These are phyloP conservation scores for Ajuga chamaepitys DNA, from an alignment of 257 asterid species.

Conservation along the genomic window DNA sequence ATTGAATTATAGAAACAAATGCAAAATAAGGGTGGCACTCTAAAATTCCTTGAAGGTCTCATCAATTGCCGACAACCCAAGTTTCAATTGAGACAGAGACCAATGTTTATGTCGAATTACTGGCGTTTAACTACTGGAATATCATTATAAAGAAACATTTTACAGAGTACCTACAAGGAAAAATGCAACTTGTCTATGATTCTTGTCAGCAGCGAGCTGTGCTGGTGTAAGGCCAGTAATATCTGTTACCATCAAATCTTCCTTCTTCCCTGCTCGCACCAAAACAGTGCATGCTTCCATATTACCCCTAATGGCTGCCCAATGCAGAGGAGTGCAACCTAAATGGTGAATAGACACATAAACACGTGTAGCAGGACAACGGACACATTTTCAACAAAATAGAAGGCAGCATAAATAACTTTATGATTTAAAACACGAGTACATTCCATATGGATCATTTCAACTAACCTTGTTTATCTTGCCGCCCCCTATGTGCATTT, in stretches of 20 bases:
- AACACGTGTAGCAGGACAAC: constrained; percentile 9
- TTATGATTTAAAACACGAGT: neutral
- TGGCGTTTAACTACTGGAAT: neutral
- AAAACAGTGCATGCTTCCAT: constrained; percentile 98
- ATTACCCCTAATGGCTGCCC: constrained; percentile 97
- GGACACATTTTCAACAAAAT: neutral
- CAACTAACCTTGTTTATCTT: constrained; percentile 84
- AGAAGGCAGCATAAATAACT: neutral
- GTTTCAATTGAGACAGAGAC: neutral
- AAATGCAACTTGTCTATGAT: constrained; percentile 96
- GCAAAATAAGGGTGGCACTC: neutral
- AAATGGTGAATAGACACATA: constrained; percentile 18
- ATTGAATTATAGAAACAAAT: neutral
- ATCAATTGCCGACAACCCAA: neutral
- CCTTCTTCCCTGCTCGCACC: constrained; percentile 96
- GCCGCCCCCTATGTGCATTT: constrained; percentile 86
- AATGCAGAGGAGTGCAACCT: constrained; percentile 98
- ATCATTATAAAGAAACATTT: constrained; percentile 1
- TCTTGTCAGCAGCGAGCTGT: constrained; percentile 91
- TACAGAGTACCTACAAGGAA: constrained; percentile 82
- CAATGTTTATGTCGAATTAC: neutral
- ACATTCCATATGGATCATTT: constrained; percentile 2
- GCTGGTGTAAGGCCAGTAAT: constrained; percentile 96
- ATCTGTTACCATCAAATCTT: constrained; percentile 82
- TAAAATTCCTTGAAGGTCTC: neutral